Evolutionary conservation across 495 filamentous ascomycete genomes (phyloP).

Genomic region (Hypoxylon rickii): DNA sequence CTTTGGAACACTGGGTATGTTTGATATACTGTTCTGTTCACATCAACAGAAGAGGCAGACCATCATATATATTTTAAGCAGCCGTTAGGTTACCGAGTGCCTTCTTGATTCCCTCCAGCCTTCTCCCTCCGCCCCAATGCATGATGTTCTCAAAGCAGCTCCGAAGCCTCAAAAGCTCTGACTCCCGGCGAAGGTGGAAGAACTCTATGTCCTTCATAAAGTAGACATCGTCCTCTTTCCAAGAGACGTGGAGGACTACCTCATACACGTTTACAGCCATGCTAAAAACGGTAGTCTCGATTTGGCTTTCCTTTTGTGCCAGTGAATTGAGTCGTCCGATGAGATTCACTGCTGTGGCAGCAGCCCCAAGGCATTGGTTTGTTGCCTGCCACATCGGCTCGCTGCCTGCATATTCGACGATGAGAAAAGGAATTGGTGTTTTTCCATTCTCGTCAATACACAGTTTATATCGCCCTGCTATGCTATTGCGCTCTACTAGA

Average conservation of each 20-base stretch:
- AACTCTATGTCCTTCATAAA: not conserved
- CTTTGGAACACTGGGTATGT: no score
- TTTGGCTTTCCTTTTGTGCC: not conserved
- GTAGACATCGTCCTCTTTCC: not conserved
- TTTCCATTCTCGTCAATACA: not conserved
- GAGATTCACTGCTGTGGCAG: not conserved
- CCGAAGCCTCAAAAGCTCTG: not conserved
- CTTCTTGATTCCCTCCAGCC: not conserved
- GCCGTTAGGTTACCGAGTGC: no score
- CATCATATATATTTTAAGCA: no score
- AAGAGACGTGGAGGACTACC: not conserved
- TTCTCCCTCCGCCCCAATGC: not conserved
- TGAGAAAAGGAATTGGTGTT: not conserved
- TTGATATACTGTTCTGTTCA: no score
- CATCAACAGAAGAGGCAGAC: no score
- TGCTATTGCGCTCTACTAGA: no score
- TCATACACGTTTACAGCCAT: not conserved
- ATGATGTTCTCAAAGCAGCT: not conserved
- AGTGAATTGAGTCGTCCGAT: not conserved
- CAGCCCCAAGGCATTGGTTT: not conserved
- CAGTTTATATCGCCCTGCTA: no score
- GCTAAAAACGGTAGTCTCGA: not conserved
- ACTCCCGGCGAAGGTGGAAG: not conserved
- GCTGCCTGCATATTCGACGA: not conserved
- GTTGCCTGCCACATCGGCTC: not conserved